A percentile compares a stretch with the other conserved stretches of the same genome.
phyloP scores from a whole-genome alignment of 163 green algal genomes.

The Chloroidium sp. region DNA sequence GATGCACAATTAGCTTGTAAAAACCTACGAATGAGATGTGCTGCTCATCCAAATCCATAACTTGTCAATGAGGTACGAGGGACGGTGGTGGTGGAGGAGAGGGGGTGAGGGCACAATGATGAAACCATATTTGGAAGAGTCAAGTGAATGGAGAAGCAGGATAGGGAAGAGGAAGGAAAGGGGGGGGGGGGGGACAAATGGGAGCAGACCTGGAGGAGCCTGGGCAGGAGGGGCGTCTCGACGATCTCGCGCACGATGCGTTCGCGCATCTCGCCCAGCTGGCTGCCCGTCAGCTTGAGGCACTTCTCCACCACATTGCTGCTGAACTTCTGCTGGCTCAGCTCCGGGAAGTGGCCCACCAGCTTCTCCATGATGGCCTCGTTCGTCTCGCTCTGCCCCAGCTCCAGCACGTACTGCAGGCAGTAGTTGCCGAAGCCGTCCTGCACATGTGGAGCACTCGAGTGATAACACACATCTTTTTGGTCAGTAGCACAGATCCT shows the following conservation, averaged over 20 bases:
- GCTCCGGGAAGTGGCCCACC: conserved; percentile 68
- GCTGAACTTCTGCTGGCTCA: conserved; percentile 95
- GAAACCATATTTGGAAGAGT: too few relatives aligned
- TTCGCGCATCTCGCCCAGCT: conserved; percentile 57
- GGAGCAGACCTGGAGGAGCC: conserved; percentile 66
- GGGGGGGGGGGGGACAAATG: too few relatives aligned
- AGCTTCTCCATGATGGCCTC: conserved; percentile 69
- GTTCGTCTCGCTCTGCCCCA: conserved; percentile 71
- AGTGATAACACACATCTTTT: too few relatives aligned
- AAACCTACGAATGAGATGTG: too few relatives aligned
- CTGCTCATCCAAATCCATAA: too few relatives aligned
- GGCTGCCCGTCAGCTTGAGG: conserved; percentile 77
- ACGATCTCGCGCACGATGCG: conserved; percentile 82
- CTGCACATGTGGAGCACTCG: conserved; percentile 30
- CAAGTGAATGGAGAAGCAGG: too few relatives aligned
- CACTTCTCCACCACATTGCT: conserved; percentile 99
- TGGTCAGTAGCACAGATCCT: too few relatives aligned
- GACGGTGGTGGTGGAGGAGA: too few relatives aligned
- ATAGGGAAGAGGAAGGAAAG: not conserved
- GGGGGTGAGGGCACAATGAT: too few relatives aligned
- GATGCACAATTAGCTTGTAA: too few relatives aligned
- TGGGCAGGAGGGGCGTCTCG: conserved; percentile 51
- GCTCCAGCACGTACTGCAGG: conserved; percentile 93
- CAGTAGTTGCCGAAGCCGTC: conserved; percentile 98
- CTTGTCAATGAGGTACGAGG: too few relatives aligned